These are phyloP conservation scores for Claviceps maximensis DNA, from an alignment of 2,329 filamentous ascomycete species.

Conservation along the genomic window DNA sequence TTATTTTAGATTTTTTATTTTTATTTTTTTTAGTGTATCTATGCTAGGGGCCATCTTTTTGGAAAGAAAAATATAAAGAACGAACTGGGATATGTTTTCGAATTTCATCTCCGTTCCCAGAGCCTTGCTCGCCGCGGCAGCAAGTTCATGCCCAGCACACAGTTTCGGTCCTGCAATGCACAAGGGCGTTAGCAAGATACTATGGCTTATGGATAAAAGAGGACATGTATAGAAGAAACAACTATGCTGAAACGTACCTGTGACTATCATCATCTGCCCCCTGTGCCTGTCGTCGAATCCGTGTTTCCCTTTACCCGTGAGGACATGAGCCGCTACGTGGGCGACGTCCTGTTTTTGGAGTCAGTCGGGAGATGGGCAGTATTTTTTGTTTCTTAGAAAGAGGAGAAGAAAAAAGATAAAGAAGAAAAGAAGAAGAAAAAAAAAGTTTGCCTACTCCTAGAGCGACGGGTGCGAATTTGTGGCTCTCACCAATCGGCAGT, in stretches of 20 bases:
- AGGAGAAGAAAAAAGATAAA: not conserved
- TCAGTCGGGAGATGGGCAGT: no score
- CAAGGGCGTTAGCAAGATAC: no score
- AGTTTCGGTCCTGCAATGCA: slow-evolving; percentile 35
- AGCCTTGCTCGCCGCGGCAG: slow-evolving; percentile 29
- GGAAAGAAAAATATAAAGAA: no score
- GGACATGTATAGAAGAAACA: no score
- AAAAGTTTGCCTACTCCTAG: slow-evolving; percentile 27
- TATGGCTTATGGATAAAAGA: no score
- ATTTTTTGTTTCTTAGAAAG: no score
- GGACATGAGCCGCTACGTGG: slow-evolving; percentile 32
- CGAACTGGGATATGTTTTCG: slow-evolving; percentile 11
- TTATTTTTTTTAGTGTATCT: no score
- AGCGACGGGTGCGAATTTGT: slow-evolving; percentile 35
- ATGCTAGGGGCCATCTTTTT: no score
- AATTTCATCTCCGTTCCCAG: slow-evolving; percentile 23
- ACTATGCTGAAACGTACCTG: slow-evolving; percentile 17
- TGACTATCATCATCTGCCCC: slow-evolving; percentile 39
- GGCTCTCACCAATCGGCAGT: slow-evolving; percentile 29
- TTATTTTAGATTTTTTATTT: no score
- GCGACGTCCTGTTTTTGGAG: slow-evolving; percentile 31
- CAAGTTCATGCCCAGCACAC: slow-evolving; percentile 31
- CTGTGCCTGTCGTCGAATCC: slow-evolving; percentile 36
- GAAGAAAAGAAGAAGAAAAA: not conserved
- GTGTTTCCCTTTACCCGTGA: slow-evolving; percentile 32